phyloP scores from a whole-genome alignment of 352 stramenopile species.

The Phytopythium vexans region DNA sequence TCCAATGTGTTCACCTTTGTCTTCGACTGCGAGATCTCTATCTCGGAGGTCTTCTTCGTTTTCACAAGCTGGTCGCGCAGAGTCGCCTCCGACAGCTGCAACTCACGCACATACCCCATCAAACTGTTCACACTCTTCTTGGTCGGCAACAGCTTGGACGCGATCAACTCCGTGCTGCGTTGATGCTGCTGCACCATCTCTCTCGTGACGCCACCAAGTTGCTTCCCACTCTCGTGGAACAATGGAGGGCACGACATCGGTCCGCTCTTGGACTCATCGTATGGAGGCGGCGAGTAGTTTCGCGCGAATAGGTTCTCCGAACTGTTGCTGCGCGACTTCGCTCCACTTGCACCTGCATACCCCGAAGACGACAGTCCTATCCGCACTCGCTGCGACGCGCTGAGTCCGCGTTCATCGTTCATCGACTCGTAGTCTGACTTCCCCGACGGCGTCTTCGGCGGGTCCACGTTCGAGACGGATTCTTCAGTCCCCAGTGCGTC shows the following conservation, averaged over 20 bases:
- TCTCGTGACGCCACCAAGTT: constrained; percentile 20
- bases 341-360: constrained; percentile 47
- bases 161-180: constrained; percentile 38
- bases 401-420: constrained; percentile 33
- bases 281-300: constrained; percentile 11
- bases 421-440: constrained; percentile 24
- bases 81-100: constrained; percentile 63
- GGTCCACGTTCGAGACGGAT: constrained; percentile 17
- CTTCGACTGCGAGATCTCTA: constrained; percentile 43
- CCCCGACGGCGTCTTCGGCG: constrained; percentile 55
- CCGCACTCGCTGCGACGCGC: constrained; percentile 52
- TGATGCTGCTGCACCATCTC: constrained; percentile 18
- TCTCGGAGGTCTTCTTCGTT: constrained; percentile 44
- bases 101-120: constrained; percentile 73
- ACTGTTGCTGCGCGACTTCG: constrained; percentile 59
- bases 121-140: constrained; percentile 59
- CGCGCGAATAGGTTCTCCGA: constrained; percentile 21
- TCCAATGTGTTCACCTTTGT: constrained; percentile 43
- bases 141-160: constrained; percentile 55
- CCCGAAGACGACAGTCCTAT: constrained; percentile 34
- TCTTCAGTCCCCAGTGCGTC: too few relatives aligned
- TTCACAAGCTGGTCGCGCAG: constrained; percentile 58
- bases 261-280: constrained; percentile 32
- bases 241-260: constrained; percentile 39
- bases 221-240: constrained; percentile 22